Evolutionary conservation across 352 stramenopile species (phyloP).

Genomic region (Aphanomyces invadans): DNA sequence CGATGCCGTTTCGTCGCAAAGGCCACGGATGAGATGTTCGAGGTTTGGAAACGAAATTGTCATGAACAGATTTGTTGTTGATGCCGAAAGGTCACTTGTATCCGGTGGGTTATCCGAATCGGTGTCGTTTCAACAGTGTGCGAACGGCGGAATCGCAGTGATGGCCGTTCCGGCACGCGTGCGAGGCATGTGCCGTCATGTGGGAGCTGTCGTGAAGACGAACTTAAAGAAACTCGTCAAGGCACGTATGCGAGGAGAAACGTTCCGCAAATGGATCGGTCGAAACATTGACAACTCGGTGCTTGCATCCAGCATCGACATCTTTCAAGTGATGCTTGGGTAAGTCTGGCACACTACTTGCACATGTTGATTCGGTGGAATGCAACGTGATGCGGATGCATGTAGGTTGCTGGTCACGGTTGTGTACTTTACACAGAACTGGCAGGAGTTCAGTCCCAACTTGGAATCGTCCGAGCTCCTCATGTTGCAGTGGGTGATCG

Average conservation of each 20-base stretch:
- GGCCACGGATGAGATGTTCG: too few species aligned
- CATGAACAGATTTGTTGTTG: too few species aligned
- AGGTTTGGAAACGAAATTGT: too few species aligned
- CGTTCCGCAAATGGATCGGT: conserved; percentile 16
- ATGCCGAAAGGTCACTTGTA: neutral
- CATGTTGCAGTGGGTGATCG: neutral
- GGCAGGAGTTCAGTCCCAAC: neutral
- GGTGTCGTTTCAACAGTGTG: neutral
- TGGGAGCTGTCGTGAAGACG: neutral
- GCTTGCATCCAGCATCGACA: conserved; percentile 3
- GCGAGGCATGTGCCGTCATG: neutral
- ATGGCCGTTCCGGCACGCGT: neutral
- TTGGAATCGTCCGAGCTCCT: neutral
- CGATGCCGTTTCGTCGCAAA: too few species aligned
- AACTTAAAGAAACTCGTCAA: conserved; percentile 16
- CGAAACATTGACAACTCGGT: conserved; percentile 25
- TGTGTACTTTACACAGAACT: conserved; percentile 21
- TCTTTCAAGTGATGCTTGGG: conserved; percentile 20
- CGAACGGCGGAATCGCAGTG: neutral
- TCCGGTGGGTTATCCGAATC: neutral
- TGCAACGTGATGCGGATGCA: neutral
- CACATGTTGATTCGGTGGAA: too few species aligned
- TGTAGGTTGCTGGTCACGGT: conserved; percentile 14
- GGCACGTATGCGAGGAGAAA: conserved; percentile 19
- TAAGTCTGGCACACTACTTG: neutral